Evolutionary conservation across 257 asterid genomes (phyloP).

Genomic region (Penstemon eatonii): DNA sequence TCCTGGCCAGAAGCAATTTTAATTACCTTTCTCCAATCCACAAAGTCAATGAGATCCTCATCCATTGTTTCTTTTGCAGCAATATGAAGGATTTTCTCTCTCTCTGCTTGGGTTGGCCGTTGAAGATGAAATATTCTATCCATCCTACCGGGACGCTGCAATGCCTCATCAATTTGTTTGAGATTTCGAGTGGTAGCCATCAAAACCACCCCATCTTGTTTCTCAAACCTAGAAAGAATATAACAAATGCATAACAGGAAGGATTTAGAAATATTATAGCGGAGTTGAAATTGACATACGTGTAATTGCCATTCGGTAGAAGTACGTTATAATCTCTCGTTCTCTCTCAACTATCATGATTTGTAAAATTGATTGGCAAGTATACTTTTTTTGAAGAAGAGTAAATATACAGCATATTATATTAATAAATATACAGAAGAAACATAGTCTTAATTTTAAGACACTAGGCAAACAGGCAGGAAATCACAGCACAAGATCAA

Average conservation of each 20-base stretch:
- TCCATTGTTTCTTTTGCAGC: constrained; percentile 95
- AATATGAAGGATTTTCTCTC: constrained; percentile 70
- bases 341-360: too few relatives aligned
- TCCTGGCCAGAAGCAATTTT: constrained; percentile 19
- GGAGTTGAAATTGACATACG: constrained; percentile 6
- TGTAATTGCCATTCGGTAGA: too few relatives aligned
- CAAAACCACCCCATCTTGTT: constrained; percentile 96
- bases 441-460: neutral
- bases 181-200: constrained; percentile 97
- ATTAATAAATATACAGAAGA: neutral
- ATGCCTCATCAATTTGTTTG: constrained; percentile 84
- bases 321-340: too few relatives aligned
- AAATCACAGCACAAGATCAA: constrained; percentile 17
- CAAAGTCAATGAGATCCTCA: constrained; percentile 74
- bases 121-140: constrained; percentile 97
- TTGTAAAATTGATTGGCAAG: too few relatives aligned
- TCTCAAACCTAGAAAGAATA: constrained; percentile 71
- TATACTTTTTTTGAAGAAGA: too few relatives aligned
- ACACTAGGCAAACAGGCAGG: constrained; percentile 16
- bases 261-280: constrained; percentile 4
- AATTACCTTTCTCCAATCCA: constrained; percentile 89
- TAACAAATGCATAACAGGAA: constrained; percentile 27
- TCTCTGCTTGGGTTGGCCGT: constrained; percentile 78
- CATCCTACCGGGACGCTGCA: constrained; percentile 99
- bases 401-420: constrained; percentile 2